Evolutionary conservation across 441 rosid species (phyloP).

Genomic region (Raphanus hybrid): DNA sequence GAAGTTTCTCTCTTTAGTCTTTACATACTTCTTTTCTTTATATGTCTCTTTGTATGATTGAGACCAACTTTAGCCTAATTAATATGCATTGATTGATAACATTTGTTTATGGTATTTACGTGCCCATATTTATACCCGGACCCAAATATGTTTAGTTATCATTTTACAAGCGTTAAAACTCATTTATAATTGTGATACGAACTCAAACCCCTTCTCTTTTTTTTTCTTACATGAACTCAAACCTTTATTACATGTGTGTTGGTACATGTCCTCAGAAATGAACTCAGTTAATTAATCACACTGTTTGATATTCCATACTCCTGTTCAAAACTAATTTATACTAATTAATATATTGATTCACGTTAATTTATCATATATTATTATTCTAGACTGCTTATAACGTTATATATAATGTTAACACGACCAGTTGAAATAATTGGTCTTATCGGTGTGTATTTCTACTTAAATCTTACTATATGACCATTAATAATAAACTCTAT

Average conservation of each 20-base stretch:
- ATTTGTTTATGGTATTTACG: not conserved
- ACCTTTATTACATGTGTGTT: not conserved
- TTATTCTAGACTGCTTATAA: not conserved
- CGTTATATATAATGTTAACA: not conserved
- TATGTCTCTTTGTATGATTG: not conserved
- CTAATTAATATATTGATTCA: not conserved
- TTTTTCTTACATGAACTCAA: not conserved
- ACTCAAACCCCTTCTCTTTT: not conserved
- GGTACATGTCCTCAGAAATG: not conserved
- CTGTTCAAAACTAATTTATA: not conserved
- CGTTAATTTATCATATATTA: not conserved
- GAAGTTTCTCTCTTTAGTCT: not conserved
- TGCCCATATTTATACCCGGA: not conserved
- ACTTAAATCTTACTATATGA: not conserved
- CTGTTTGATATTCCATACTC: not conserved
- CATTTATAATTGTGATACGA: not conserved
- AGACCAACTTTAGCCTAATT: not conserved
- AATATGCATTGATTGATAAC: not conserved
- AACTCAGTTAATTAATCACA: not conserved
- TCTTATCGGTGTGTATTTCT: not conserved
- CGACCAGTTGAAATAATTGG: not conserved
- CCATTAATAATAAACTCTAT: not conserved
- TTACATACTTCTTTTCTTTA: conserved; percentile 6
- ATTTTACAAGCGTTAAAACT: not conserved
- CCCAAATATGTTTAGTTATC: not conserved